Base-by-base conservation (phyloP, 2,329 filamentous ascomycete genomes). In the Apiospora phragmitis region DNA sequence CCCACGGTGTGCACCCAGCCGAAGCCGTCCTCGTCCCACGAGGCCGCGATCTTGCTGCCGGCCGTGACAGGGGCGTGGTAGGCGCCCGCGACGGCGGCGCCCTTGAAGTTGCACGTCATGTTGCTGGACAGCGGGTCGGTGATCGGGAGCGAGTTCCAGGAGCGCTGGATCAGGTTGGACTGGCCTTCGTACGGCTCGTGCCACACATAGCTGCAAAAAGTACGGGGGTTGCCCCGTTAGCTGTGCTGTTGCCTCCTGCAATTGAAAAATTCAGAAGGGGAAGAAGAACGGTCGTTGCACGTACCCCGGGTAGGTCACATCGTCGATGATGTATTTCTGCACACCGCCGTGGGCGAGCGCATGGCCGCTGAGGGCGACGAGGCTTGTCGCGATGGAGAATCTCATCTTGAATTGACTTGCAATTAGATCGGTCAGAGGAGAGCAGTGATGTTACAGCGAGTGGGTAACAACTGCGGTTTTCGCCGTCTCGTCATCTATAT, bases 141-240 rank as follows among this genome's bases (percentile, higher is more conserved):
- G 73, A 85, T 85, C 6, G 87, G 87, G 81, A 89, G 88, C 80
- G 86, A 81, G n/a, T 84, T 82, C 87, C 87, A 89, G 81, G 89
- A 86, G 55, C 86, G 80, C 78, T 89, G 85, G 76, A 89, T 89
- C n/a, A 86, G 85, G 72, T 84, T 81, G n/a, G 84, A 85, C 32
- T 70, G 69, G 65, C 65, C 38, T n/a, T 70, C 69, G 42, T 14
- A 38, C 5, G 69, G 65, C 32, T 70, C 38, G 51, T 21, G 21
- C 68, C 68, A 69, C 21, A 32, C 45, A 9, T 66, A 69, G 6
- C 68, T 69, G 29, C 1, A 16, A 16, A 18, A 18, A 12, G n/a
- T 18, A 29, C 21, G 6, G 47, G 5, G 7, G 21, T n/a, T 26
- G 14, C 11, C 4, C n/a, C 7, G 4, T 55, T 18, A 32, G 49